Evolutionary conservation across 768 basidiomycete genomes (phyloP), one percentile per base, ranked within the genome.

Genomic region (Strobilomyces echinocephalus): DNA sequence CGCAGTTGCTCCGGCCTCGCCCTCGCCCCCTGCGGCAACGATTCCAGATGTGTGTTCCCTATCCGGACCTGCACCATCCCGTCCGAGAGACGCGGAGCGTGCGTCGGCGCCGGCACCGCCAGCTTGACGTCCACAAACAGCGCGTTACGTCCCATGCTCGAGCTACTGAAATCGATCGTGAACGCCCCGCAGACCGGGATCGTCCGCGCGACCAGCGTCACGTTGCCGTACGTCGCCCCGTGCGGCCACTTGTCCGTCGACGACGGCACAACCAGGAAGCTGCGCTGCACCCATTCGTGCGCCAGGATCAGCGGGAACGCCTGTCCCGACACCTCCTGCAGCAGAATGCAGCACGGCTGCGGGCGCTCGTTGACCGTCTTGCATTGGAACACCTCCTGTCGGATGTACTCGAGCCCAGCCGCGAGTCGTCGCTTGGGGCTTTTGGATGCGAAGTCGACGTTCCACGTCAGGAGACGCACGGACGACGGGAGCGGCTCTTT

Each of bases 31-130:
- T 47, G 15, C 0, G 74, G 72, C 47, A 84, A 62, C 11, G 85
- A 86, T 69, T 91, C 88, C 46, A 91, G 72, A 62, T 91, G 88
- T 24, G 87, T 87, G 64, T 89, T 90, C 26, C 80, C 79, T 38
- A 89, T 69, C 28, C 86, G 76, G 56, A 88, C 52, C n/a, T 75
- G 72, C 48, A 77, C 73, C 26, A 73, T 68, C 45, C 72, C 69
- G 39, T 72, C 73, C 34, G 65, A 63, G 34, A 71, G 42, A 5
- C 63, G 62, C 55, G 71, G 26, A 59, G 70, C 44, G 61, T 68
- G 48, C 16, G 56, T 72, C 2, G 68, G 62, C 26, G 63, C 60
- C 0, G 72, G 73, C 21, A 73, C 58, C 43, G 71, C 67, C 40
- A 85, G 61, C 58, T 75, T 77, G 43, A 85, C 52, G 62, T 85